Evolutionary conservation across 345 rosid species (phyloP).

Genomic region (Kandelia obovata): DNA sequence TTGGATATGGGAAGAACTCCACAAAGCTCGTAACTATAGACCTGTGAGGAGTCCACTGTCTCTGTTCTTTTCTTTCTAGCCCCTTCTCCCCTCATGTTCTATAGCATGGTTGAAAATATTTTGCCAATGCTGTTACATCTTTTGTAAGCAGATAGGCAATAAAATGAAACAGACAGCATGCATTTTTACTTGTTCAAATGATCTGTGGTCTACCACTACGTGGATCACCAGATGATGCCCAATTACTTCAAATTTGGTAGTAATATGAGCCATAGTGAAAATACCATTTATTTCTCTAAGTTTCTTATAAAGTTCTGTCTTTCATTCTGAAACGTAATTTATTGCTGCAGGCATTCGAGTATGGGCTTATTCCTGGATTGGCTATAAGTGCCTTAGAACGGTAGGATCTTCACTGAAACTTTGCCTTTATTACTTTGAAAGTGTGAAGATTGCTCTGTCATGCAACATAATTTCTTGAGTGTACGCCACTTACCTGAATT

Average conservation of each 20-base stretch:
- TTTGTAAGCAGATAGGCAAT: background rate
- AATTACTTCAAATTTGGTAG: background rate
- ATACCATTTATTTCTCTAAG: background rate
- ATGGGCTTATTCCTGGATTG: conserved; percentile 84
- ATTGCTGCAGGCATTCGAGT: conserved; percentile 67
- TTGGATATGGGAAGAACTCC: conserved; percentile 94
- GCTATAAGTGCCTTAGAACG: conserved; percentile 75
- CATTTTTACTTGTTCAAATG: conserved; percentile 1
- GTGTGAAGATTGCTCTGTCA: background rate
- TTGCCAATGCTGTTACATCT: background rate
- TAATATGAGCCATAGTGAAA: background rate
- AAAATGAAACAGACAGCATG: background rate
- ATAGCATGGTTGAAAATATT: background rate
- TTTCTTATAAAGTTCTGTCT: background rate
- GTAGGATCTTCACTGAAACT: conserved; percentile 42
- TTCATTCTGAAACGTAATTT: conserved; percentile 21
- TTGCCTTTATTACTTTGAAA: conserved; percentile 1
- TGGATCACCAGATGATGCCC: background rate
- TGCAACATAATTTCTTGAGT: background rate
- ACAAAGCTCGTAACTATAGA: conserved; percentile 70
- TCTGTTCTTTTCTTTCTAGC: conserved; percentile 2
- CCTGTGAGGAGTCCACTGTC: conserved; percentile 54
- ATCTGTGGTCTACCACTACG: background rate
- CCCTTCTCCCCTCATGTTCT: background rate
- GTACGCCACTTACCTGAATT: conserved; percentile 11